Evolutionary conservation across 2,329 filamentous ascomycete genomes (phyloP).

Genomic region (Torrubiella hemipterigena): DNA sequence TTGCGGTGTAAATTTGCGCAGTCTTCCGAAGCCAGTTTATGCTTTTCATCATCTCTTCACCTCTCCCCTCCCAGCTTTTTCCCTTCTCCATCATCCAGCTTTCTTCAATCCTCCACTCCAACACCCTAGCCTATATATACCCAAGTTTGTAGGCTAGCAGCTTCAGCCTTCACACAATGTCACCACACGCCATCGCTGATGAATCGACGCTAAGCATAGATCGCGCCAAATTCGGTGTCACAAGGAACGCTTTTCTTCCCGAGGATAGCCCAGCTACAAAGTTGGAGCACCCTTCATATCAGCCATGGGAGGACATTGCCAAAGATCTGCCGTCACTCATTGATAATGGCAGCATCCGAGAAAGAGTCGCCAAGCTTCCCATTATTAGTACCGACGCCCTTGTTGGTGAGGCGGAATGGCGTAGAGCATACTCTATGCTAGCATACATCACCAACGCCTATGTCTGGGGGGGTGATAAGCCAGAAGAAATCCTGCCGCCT

Average conservation of each 20-base stretch:
- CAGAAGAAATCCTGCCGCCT: conserved; percentile 68
- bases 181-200: conserved; percentile 25
- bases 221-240: conserved; percentile 23
- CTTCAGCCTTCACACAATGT: no score
- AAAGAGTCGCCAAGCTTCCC: conserved; percentile 52
- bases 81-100: no score
- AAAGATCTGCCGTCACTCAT: conserved; percentile 57
- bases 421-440: conserved; percentile 67
- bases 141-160: no score
- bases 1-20: no score
- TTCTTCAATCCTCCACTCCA: no score
- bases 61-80: no score
- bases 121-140: no score
- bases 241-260: conserved; percentile 65
- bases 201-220: conserved; percentile 13
- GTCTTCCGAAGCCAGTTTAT: no score
- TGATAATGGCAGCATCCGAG: conserved; percentile 49
- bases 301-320: conserved; percentile 64
- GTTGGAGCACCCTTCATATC: conserved; percentile 62
- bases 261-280: conserved; percentile 50
- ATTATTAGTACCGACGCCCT: conserved; percentile 56
- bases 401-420: conserved; percentile 58
- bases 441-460: conserved; percentile 75
- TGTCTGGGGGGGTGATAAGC: conserved; percentile 73
- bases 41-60: no score